Base-by-base conservation (phyloP, 441 rosid genomes). In the Adansonia madagascariensis region DNA sequence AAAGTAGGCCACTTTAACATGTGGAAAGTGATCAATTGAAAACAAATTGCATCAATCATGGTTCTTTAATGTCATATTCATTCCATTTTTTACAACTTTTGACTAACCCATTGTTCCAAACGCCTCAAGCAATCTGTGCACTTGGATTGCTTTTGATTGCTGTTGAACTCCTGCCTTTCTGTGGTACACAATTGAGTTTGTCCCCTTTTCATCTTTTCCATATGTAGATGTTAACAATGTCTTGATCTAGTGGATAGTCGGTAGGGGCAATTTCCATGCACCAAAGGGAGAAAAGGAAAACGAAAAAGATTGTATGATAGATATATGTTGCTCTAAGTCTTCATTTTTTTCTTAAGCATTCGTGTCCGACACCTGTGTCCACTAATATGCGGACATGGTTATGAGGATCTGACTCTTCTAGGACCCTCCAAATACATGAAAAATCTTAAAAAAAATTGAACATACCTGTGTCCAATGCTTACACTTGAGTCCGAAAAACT, bases 51-150 rank as follows among this genome's bases (percentile, higher is more conserved):
- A 22, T 52, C 60, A 24, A 66, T 55, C 63, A 39, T 52, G 35
- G 50, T 66, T 65, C 78, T 75, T 52, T 63, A 15, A 52, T 61
- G 76, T 60, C 57, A 27, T 65, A 49, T 70, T 76, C 71, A 64
- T 55, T 35, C 17, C 14, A 66, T 43, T 56, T 79, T 79, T 65
- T 74, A 73, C 71, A 72, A 67, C 80, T 72, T 86, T 85, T 84
- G 89, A 85, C 85, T 47, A 75, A 6, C 67, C 88, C 85, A 80
- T 85, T 72, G 62, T 57, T 67, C 60, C 10, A 73, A 74, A 27
- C 18, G 65, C 53, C 35, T 39, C 52, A 6, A 78, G 52, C 65
- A 15, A 50, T 57, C 62, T 15, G 11, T 69, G 27, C 35, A 62
- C 8, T 59, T 50, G 8, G 56, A 49, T 66, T 81, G 76, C 75